Evolutionary conservation across 129 eudicot genomes (phyloP), one percentile per base, ranked within the genome.

Genomic region (Flaveria linearis): DNA sequence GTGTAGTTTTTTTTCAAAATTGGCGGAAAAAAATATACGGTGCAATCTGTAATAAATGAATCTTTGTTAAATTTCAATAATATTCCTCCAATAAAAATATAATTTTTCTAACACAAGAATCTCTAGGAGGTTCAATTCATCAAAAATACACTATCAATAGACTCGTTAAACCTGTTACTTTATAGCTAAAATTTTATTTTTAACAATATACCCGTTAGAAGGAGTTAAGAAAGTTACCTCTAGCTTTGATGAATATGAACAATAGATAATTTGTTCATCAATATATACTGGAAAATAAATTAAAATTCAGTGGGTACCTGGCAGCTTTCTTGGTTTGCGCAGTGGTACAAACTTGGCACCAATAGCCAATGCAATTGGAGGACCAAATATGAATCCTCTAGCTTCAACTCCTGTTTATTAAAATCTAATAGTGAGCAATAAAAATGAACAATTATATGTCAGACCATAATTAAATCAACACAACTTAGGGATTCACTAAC

Each of bases 261-360:
- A 36, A 36, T 36, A 36, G 7, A 4, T 36, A 5, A 36, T 5
- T 36, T 36, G 7, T 36, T 36, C 41, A 36, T 36, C 41, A 36
- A 36, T 36, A 36, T 36, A 36, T 36, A 36, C 41, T 36, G 41
- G 41, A 36, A 36, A 36, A 36, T 5, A 36, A 71, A 47, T 3
- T 25, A 63, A 72, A 43, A n/a, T 49, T 52, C 22, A 9, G 26
- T 13, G 22, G 50, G 17, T 76, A 91, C 98, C 98, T 47, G 97
- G 98, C 76, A 94, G 82, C 72, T 94, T 94, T 82, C 84, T 84
- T 61, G 93, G 97, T 77, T 94, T 94, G 46, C 98, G 96, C 53
- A 94, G 81, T 74, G 97, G 97, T 77, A 94, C 87, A 73, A 94
- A 94, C 78, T 94, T 94, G 68, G 98, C 98, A 68, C 98, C 98